A percentile compares a stretch with the other conserved stretches of the same genome.
These are phyloP conservation scores for Trypanosomatidae sp. DNA, from an alignment of 208 protist genomes.

Conservation along the genomic window DNA sequence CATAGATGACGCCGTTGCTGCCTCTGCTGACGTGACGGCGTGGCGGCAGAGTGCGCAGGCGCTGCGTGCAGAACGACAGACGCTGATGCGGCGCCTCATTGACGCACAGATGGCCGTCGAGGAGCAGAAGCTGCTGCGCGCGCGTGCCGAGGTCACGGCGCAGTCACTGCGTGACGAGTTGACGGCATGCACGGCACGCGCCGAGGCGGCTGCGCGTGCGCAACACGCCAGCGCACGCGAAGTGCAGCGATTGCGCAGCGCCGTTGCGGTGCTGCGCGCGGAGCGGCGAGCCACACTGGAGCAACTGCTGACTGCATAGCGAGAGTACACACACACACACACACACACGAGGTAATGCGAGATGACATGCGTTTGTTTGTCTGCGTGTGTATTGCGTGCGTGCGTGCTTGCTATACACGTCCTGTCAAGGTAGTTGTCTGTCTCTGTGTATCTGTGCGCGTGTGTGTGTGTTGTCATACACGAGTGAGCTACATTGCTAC, in stretches of 20 bases:
- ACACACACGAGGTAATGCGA: too few relatives aligned
- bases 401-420: too few relatives aligned
- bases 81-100: background rate
- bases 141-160: background rate
- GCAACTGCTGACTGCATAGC: too few relatives aligned
- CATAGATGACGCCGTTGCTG: too few relatives aligned
- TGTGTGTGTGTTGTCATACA: too few relatives aligned
- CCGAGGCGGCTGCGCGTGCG: background rate
- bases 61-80: background rate
- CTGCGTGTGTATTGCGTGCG: too few relatives aligned
- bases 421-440: background rate
- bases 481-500: too few relatives aligned
- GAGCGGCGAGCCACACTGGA: conserved; percentile 15
- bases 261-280: conserved; percentile 10
- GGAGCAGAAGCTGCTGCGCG: background rate
- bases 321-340: too few relatives aligned
- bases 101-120: background rate
- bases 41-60: conserved; percentile 3
- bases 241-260: conserved; percentile 7
- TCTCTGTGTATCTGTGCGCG: too few relatives aligned
- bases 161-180: background rate
- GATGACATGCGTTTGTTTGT: too few relatives aligned
- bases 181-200: background rate
- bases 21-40: conserved; percentile 9
- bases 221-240: background rate